Conservation (phyloP, 192 early-diverging fungal species). For the Umbelopsis isabellina region DNA sequence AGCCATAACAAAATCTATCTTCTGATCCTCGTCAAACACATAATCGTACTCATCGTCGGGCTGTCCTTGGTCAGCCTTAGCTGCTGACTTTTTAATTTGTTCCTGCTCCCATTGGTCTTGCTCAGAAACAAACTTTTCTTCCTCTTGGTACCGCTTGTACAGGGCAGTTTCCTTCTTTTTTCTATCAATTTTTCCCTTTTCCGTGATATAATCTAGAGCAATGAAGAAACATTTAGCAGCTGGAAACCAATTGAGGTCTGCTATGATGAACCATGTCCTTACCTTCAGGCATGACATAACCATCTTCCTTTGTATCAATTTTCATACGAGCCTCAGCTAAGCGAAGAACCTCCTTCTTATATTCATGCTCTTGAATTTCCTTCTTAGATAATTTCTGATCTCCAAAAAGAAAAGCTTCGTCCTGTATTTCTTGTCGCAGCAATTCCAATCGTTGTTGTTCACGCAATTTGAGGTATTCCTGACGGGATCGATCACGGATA, state of each 20-base stretch:
- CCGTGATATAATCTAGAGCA: slow-evolving; percentile 86
- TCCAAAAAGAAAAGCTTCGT: slow-evolving; percentile 86
- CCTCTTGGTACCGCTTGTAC: slow-evolving; percentile 89
- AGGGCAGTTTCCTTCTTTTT: slow-evolving; percentile 90
- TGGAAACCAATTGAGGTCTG: not conserved
- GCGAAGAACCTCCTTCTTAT: slow-evolving; percentile 82
- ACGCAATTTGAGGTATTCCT: slow-evolving; percentile 88
- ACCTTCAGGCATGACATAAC: slow-evolving; percentile 82
- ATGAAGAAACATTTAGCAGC: slow-evolving; percentile 13
- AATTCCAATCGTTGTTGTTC: slow-evolving; percentile 82
- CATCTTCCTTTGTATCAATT: slow-evolving; percentile 80
- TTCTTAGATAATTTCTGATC: slow-evolving; percentile 73
- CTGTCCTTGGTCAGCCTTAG: slow-evolving; percentile 52
- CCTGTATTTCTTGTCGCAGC: slow-evolving; percentile 75
- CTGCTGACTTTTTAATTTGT: slow-evolving; percentile 69
- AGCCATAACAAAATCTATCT: slow-evolving; percentile 89
- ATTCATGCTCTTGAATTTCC: slow-evolving; percentile 78
- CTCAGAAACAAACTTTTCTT: slow-evolving; percentile 77
- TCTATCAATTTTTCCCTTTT: slow-evolving; percentile 96
- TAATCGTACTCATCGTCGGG: slow-evolving; percentile 84
- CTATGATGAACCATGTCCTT: not conserved
- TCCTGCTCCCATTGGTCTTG: slow-evolving; percentile 93
- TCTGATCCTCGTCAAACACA: slow-evolving; percentile 87
- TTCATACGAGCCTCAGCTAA: slow-evolving; percentile 84
- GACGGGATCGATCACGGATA: slow-evolving; percentile 86